Percentiles rank a stretch among this genome's conserved stretches.
Conservation (phyloP, 2,329 filamentous ascomycete genomes). For the Fusarium nanum region DNA sequence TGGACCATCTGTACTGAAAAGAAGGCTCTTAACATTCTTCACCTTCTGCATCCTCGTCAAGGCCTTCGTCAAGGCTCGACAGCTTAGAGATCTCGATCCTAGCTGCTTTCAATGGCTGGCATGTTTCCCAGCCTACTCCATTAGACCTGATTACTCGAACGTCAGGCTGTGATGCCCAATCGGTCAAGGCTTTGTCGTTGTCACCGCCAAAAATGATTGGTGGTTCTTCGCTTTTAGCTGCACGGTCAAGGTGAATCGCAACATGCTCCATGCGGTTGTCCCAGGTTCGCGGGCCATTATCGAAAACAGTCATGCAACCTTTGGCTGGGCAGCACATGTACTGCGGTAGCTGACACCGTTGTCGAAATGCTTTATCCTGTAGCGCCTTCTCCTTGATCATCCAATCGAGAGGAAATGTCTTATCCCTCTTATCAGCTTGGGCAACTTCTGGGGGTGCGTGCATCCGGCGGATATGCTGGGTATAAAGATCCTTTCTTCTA, state of each 20-base stretch:
- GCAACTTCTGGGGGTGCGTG: slow-evolving; percentile 64
- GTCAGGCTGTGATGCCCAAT: slow-evolving; percentile 54
- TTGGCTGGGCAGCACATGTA: slow-evolving; percentile 70
- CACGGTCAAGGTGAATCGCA: slow-evolving; percentile 77
- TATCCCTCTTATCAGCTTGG: slow-evolving; percentile 52
- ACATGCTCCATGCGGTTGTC: slow-evolving; percentile 90
- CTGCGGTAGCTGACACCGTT: slow-evolving; percentile 71
- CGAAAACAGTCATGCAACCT: slow-evolving; percentile 71
- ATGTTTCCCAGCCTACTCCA: slow-evolving; percentile 50
- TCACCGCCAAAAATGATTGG: slow-evolving; percentile 55
- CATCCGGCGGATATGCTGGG: slow-evolving; percentile 88
- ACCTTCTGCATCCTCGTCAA: slow-evolving; percentile 48
- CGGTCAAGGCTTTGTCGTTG: slow-evolving; percentile 53
- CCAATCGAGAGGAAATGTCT: slow-evolving; percentile 53
- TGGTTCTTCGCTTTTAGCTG: slow-evolving; percentile 46
- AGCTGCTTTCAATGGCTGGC: slow-evolving; percentile 46
- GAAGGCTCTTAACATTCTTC: slow-evolving; percentile 37
- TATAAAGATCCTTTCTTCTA: slow-evolving; percentile 93
- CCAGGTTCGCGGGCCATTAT: slow-evolving; percentile 73
- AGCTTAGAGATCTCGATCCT: slow-evolving; percentile 26
- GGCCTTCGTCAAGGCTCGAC: slow-evolving; percentile 2
- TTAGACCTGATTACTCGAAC: slow-evolving; percentile 53
- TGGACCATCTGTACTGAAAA: neutral
- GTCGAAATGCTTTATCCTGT: slow-evolving; percentile 68
- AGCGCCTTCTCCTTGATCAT: slow-evolving; percentile 67